These are phyloP conservation scores for Diaporthe sp. DNA, from an alignment of 2,329 filamentous ascomycete genomes.

Conservation along the genomic window DNA sequence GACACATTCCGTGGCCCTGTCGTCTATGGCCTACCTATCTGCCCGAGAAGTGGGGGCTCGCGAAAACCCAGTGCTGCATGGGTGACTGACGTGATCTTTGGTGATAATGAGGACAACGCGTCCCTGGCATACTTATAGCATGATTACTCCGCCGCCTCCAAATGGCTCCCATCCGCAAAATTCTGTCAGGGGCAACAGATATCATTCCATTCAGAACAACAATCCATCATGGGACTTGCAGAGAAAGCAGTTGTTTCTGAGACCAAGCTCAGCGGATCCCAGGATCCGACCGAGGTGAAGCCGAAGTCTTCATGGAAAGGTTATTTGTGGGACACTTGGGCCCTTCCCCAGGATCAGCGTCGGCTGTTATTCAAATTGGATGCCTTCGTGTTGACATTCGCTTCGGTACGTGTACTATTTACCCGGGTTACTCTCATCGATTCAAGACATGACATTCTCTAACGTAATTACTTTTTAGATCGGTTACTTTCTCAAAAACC, in stretches of 20 bases:
- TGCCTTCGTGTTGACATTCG: constrained; percentile 53
- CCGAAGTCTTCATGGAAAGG: constrained; percentile 52
- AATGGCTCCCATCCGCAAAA: neutral
- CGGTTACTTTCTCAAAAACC: constrained; percentile 52
- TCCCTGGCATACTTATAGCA: constrained; percentile 10
- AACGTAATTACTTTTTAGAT: constrained; percentile 33
- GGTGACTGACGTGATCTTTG: constrained; percentile 28
- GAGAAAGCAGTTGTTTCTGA: constrained; percentile 19
- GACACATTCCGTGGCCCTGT: neutral
- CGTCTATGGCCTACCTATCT: neutral
- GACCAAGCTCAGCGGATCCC: constrained; percentile 13
- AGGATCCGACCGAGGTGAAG: constrained; percentile 42
- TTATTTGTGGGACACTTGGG: constrained; percentile 55
- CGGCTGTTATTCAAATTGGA: constrained; percentile 53
- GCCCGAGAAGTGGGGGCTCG: constrained; percentile 26
- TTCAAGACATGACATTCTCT: neutral
- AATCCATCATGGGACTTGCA: constrained; percentile 10
- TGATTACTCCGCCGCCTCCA: neutral
- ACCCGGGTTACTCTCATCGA: neutral
- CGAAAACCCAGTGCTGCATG: constrained; percentile 23
- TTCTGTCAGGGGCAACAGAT: neutral
- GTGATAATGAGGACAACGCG: constrained; percentile 21
- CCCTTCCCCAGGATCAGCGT: constrained; percentile 51
- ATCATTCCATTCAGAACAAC: neutral
- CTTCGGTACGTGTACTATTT: constrained; percentile 41